A percentile compares a stretch with the other conserved stretches of the same genome.
These are phyloP conservation scores for Coemansia sp. DNA, from an alignment of 192 early-diverging fungal genomes.

Conservation along the genomic window DNA sequence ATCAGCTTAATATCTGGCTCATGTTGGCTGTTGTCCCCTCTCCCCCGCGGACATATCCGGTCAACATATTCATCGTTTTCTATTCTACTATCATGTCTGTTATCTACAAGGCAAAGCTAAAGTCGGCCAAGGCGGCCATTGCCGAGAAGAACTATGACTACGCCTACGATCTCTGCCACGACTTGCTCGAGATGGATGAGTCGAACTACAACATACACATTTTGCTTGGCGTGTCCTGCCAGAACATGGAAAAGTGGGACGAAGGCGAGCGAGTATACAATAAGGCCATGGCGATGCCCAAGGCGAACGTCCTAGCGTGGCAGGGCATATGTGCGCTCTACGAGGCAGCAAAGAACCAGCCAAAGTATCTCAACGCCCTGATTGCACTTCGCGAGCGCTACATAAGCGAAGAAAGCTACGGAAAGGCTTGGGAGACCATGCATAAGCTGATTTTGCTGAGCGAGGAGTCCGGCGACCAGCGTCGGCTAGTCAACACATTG, in stretches of 20 bases:
- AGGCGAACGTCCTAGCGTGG: slow-evolving; percentile 65
- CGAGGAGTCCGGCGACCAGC: slow-evolving; percentile 46
- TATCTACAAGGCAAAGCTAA: slow-evolving; percentile 57
- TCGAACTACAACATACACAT: slow-evolving; percentile 57
- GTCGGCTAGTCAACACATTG: slow-evolving; percentile 37
- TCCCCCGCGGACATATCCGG: background rate
- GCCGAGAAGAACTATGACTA: slow-evolving; percentile 51
- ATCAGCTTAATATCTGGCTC: background rate
- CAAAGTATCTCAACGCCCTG: slow-evolving; percentile 37
- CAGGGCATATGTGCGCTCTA: slow-evolving; percentile 70
- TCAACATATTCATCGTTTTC: background rate
- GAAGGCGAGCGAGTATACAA: slow-evolving; percentile 64
- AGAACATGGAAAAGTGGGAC: slow-evolving; percentile 60
- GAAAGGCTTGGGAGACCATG: slow-evolving; percentile 55
- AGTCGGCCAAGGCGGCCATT: slow-evolving; percentile 50
- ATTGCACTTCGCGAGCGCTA: slow-evolving; percentile 23
- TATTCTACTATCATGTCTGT: slow-evolving; percentile 35
- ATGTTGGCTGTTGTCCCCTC: background rate
- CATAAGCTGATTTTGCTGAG: slow-evolving; percentile 60
- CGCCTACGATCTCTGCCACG: slow-evolving; percentile 54
- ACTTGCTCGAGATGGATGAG: slow-evolving; percentile 52
- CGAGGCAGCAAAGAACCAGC: slow-evolving; percentile 42
- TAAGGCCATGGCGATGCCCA: slow-evolving; percentile 61
- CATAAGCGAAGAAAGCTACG: slow-evolving; percentile 49
- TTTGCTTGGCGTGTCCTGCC: slow-evolving; percentile 69